Conservation (phyloP, 2,329 filamentous ascomycete genomes). For the Fusarium gaditjirri region DNA sequence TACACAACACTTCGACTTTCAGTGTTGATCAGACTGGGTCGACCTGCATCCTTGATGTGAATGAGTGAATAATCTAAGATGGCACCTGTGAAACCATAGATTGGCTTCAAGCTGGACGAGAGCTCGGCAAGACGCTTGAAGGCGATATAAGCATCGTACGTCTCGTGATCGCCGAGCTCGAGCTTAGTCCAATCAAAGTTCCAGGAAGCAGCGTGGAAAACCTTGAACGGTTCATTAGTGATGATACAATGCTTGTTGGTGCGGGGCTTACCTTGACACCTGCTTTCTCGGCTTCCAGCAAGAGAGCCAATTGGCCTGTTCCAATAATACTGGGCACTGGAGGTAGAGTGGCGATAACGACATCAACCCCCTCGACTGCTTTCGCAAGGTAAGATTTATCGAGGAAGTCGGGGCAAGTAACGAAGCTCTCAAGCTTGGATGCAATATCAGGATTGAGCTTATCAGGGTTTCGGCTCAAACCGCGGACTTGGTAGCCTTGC, state of each 20-base stretch:
- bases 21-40: background rate
- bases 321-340: background rate
- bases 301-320: background rate
- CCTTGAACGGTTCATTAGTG: background rate
- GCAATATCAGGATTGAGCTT: background rate
- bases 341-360: background rate
- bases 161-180: slow-evolving; percentile 6
- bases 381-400: background rate
- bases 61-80: slow-evolving; percentile 8
- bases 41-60: background rate
- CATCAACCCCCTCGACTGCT: background rate
- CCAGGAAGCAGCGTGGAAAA: slow-evolving; percentile 6
- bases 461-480: background rate
- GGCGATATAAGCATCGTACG: slow-evolving; percentile 9
- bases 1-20: background rate
- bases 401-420: background rate
- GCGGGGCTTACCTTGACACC: background rate
- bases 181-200: slow-evolving; percentile 16
- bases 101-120: background rate
- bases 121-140: slow-evolving; percentile 16
- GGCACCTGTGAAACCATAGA: background rate
- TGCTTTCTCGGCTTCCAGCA: slow-evolving; percentile 7
- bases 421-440: background rate
- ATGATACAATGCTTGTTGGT: fast-evolving
- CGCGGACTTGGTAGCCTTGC: background rate